These are phyloP conservation scores for Choiromyces venosus DNA, from an alignment of 495 filamentous ascomycete genomes.

Conservation along the genomic window DNA sequence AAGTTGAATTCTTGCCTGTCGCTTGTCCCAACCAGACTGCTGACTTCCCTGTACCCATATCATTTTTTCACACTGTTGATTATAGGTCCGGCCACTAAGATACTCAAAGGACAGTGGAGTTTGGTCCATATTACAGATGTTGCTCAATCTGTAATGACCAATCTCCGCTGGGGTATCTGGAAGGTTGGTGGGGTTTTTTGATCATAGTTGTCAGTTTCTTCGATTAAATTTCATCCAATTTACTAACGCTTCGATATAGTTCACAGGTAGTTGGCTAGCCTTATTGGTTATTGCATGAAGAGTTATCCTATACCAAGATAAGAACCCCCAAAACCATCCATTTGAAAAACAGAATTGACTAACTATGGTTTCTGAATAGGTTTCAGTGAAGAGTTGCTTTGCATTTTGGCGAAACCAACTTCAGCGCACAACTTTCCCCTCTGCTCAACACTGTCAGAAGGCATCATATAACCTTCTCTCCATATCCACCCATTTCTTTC, in stretches of 20 bases:
- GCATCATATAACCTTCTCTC: slow-evolving; percentile 1
- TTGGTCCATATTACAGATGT: slow-evolving; percentile 14
- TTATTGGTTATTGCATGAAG: slow-evolving; percentile 8
- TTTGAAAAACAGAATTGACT: slow-evolving; percentile 6
- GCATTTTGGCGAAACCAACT: not conserved
- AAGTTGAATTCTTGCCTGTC: slow-evolving; percentile 13
- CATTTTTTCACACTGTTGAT: slow-evolving; percentile 7
- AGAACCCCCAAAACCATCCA: slow-evolving; percentile 12
- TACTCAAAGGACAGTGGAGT: too few species aligned
- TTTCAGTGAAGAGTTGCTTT: not conserved
- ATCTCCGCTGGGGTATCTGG: not conserved
- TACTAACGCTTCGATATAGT: slow-evolving; percentile 4
- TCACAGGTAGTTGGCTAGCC: not conserved
- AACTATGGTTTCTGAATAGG: too few species aligned
- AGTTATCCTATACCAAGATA: slow-evolving; percentile 10
- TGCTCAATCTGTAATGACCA: slow-evolving; percentile 1
- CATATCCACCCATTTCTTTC: too few species aligned
- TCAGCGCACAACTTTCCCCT: not conserved
- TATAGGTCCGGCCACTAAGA: slow-evolving; percentile 14
- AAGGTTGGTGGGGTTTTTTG: too few species aligned
- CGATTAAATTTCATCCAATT: slow-evolving; percentile 5
- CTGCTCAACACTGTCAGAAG: not conserved
- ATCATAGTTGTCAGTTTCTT: not conserved
- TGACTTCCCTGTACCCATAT: too few species aligned
- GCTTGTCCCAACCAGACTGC: too few species aligned